A percentile compares a stretch with the other conserved stretches of the same genome.
Conservation (phyloP, 2,329 filamentous ascomycete species). For the Xylaria sp. region DNA sequence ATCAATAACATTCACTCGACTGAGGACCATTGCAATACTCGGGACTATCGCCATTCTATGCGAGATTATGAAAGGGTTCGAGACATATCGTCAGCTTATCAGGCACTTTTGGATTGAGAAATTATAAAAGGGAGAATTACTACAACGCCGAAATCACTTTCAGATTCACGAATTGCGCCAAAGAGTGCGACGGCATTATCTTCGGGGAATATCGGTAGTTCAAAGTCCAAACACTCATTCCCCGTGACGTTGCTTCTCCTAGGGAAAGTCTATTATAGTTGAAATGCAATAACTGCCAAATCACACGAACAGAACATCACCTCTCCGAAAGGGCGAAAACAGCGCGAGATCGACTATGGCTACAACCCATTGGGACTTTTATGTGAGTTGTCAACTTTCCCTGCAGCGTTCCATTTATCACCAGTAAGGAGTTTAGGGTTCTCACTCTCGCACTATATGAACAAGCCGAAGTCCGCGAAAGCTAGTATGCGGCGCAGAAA, state of each 20-base stretch:
- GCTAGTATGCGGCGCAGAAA: too few relatives aligned
- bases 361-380: too few relatives aligned
- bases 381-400: too few relatives aligned
- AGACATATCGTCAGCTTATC: background rate
- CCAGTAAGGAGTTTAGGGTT: too few relatives aligned
- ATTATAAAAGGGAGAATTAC: background rate
- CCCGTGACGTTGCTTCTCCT: background rate
- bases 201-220: background rate
- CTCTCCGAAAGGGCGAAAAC: too few relatives aligned
- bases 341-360: too few relatives aligned
- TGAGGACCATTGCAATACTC: conserved; percentile 19
- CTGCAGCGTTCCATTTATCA: too few relatives aligned
- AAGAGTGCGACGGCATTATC: background rate
- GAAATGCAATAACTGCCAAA: background rate
- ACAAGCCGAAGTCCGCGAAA: too few relatives aligned
- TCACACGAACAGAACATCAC: background rate
- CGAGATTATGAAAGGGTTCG: background rate
- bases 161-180: background rate
- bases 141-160: background rate
- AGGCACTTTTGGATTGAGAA: background rate
- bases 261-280: background rate
- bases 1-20: background rate
- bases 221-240: background rate
- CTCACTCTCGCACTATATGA: too few relatives aligned
- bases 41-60: background rate